phyloP scores from a whole-genome alignment of 169 alveolate species.

The Theileria orientalis region DNA sequence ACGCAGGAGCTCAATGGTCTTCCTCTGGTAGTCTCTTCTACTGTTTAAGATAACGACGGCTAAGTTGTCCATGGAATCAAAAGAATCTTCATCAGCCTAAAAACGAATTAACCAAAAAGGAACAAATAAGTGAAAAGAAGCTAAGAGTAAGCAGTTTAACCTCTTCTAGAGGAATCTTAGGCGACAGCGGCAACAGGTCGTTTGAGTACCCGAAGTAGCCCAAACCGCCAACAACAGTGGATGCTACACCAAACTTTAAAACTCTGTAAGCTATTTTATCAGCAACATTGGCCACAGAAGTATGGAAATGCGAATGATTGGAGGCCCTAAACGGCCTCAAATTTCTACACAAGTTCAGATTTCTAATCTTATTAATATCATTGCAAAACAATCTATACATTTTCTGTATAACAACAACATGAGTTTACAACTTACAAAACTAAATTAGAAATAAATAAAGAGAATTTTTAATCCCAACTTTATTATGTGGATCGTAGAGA shows the following conservation, averaged over 20 bases:
- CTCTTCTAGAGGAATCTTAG: not conserved
- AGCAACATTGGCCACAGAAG: not conserved
- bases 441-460: not conserved
- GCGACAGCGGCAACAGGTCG: not conserved
- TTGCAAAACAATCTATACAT: not conserved
- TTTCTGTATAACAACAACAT: not conserved
- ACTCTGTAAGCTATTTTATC: not conserved
- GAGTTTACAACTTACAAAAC: not conserved
- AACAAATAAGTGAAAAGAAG: not conserved
- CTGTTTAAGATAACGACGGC: conserved; percentile 36
- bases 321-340: not conserved
- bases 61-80: conserved; percentile 50
- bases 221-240: not conserved
- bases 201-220: not conserved
- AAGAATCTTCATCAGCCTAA: conserved; percentile 51
- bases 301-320: not conserved
- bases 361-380: not conserved
- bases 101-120: not conserved
- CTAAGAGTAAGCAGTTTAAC: not conserved
- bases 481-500: not conserved
- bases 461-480: not conserved
- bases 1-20: conserved; percentile 21
- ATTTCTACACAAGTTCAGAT: too few species aligned
- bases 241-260: not conserved
- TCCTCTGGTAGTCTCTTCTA: not conserved